Conservation (phyloP, 257 asterid species). For the Craterostigma plantagineum region DNA sequence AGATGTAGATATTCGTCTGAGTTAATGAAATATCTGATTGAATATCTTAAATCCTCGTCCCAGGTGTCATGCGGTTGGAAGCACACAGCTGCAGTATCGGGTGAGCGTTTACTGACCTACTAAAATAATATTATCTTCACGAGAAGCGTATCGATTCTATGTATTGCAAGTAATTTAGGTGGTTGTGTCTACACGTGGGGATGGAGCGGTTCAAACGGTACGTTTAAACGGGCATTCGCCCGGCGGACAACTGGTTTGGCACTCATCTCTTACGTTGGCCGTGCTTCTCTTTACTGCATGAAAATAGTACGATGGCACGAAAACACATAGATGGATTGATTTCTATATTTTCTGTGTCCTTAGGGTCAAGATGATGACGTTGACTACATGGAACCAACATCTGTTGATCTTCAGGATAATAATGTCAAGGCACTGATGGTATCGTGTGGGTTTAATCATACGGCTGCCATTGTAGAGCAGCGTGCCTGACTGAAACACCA, state of each 20-base stretch:
- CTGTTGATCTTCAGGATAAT: no score
- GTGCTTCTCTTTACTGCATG: conserved; percentile 1
- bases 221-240: conserved; percentile 85
- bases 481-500: no score
- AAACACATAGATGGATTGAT: no score
- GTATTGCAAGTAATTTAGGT: conserved; percentile 18
- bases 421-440: no score
- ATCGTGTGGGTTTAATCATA: no score
- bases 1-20: neutral
- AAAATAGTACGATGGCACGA: no score
- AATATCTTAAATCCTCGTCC: neutral
- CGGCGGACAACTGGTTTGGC: conserved; percentile 92
- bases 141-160: no score
- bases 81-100: conserved; percentile 93
- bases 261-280: conserved; percentile 3
- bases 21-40: neutral
- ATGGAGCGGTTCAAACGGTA: conserved; percentile 97
- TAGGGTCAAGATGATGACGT: no score
- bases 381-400: no score
- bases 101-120: conserved; percentile 24
- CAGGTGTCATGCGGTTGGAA: conserved; percentile 99
- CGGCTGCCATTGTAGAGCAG: no score
- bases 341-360: no score
- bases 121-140: no score
- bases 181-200: conserved; percentile 86